Conservation (phyloP, 2,329 filamentous ascomycete genomes). For the Pestalotiopsis sp. region DNA sequence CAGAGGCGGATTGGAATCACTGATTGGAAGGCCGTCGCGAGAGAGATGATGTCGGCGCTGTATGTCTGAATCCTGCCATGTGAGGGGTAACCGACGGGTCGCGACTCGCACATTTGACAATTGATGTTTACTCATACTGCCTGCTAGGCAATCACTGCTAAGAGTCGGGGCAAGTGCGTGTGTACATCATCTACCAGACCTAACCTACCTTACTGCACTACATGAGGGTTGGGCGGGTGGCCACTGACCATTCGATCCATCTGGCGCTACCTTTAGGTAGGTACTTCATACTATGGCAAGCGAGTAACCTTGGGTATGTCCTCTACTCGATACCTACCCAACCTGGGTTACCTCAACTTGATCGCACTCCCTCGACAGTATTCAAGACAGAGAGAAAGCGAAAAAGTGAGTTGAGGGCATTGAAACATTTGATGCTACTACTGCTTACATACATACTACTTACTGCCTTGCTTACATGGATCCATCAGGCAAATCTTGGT, state of each 20-base stretch:
- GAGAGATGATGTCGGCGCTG: background rate
- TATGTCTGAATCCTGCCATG: background rate
- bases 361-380: background rate
- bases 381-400: background rate
- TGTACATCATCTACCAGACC: background rate
- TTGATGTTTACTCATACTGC: background rate
- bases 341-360: no score
- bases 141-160: background rate
- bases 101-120: background rate
- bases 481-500: background rate
- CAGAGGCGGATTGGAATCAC: background rate
- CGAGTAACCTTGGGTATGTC: no score
- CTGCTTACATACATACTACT: background rate
- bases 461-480: background rate
- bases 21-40: background rate
- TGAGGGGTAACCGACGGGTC: background rate
- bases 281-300: no score
- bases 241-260: no score
- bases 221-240: no score
- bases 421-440: no score
- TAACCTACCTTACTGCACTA: background rate
- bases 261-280: no score
- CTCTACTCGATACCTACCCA: no score
- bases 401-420: no score
- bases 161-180: background rate